Evolutionary conservation across 495 filamentous ascomycete genomes (phyloP).

Genomic region (Penicillium soppii): DNA sequence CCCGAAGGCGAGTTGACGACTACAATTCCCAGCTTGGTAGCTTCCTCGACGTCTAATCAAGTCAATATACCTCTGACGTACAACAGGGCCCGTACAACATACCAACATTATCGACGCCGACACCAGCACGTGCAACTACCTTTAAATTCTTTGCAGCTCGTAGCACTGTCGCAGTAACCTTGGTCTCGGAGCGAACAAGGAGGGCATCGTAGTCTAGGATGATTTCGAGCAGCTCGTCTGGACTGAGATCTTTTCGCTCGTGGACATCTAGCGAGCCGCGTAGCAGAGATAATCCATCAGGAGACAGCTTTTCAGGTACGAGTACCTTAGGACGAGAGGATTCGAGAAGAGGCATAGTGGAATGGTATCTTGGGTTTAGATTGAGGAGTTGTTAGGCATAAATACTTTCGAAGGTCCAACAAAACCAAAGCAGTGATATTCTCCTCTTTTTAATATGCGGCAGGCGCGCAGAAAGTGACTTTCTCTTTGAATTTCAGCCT

Average conservation of each 20-base stretch:
- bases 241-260: constrained; percentile 53
- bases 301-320: constrained; percentile 71
- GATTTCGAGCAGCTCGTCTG: constrained; percentile 54
- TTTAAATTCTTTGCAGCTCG: constrained; percentile 57
- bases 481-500: too few species aligned
- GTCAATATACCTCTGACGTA: neutral
- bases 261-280: constrained; percentile 57
- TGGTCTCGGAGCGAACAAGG: constrained; percentile 70
- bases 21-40: constrained; percentile 64
- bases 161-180: constrained; percentile 61
- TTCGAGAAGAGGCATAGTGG: constrained; percentile 17
- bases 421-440: too few species aligned
- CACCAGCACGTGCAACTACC: constrained; percentile 72
- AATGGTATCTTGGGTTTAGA: too few species aligned
- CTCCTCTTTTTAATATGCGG: too few species aligned
- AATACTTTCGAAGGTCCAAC: too few species aligned
- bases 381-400: too few species aligned
- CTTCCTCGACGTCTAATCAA: constrained; percentile 54
- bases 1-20: constrained; percentile 70
- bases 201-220: constrained; percentile 66
- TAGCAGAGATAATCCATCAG: constrained; percentile 65
- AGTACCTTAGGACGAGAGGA: constrained; percentile 55
- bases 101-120: constrained; percentile 73
- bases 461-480: too few species aligned
- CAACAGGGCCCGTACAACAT: constrained; percentile 5